Conservation (phyloP, 2,329 filamentous ascomycete genomes). For the Didymella pomorum region DNA sequence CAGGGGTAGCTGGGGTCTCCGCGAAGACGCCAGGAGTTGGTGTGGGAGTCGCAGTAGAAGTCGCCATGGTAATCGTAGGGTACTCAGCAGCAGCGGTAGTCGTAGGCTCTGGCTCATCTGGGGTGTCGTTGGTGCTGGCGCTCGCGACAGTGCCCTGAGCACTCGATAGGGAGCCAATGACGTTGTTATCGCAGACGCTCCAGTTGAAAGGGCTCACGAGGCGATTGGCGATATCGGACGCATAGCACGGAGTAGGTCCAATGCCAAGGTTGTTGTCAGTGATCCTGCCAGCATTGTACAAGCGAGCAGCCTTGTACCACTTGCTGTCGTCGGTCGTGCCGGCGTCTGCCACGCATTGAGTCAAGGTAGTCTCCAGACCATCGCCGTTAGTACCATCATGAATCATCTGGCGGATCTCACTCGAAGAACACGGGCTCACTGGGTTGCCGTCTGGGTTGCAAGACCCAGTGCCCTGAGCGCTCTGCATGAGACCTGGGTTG, state of each 20-base stretch:
- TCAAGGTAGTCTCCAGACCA: constrained; percentile 53
- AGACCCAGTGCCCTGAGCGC: constrained; percentile 39
- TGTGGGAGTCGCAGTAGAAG: neutral
- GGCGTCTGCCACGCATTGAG: constrained; percentile 48
- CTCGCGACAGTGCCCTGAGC: constrained; percentile 9
- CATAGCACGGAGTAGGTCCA: constrained; percentile 60
- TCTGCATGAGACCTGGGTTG: constrained; percentile 60
- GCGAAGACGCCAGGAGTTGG: constrained; percentile 3
- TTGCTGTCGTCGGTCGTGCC: constrained; percentile 46
- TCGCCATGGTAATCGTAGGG: neutral
- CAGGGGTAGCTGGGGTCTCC: neutral
- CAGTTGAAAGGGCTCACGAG: constrained; percentile 45
- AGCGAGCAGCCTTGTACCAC: constrained; percentile 59
- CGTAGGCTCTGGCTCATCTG: constrained; percentile 10
- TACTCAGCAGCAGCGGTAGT: neutral
- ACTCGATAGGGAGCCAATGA: constrained; percentile 10
- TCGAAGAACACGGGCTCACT: constrained; percentile 51
- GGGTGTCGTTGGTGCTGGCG: neutral
- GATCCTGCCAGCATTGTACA: constrained; percentile 60
- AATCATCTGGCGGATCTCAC: constrained; percentile 53
- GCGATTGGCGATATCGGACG: constrained; percentile 61
- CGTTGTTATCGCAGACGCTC: constrained; percentile 27
- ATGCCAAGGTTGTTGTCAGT: constrained; percentile 50
- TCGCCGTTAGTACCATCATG: constrained; percentile 56
- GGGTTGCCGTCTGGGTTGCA: constrained; percentile 51